phyloP scores from a whole-genome alignment of 257 asterid genomes.

The Solanum pennellii region DNA sequence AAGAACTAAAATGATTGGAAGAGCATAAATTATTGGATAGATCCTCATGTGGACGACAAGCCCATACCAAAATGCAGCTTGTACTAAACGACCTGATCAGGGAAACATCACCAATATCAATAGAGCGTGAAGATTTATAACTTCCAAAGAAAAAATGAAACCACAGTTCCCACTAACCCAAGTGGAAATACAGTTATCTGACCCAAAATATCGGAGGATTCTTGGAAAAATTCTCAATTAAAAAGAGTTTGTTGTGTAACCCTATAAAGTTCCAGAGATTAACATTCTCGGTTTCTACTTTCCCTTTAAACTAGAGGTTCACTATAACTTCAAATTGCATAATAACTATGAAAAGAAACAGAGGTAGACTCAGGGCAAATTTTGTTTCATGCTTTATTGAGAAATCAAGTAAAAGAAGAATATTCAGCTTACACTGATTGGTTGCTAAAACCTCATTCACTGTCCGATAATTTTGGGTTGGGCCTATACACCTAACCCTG shows the following conservation, averaged over 20 bases:
- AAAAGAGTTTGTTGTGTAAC: not conserved
- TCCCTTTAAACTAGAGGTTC: not conserved
- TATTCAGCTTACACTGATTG: not conserved
- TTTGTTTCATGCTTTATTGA: not conserved
- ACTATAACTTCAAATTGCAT: not conserved
- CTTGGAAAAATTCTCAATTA: not conserved
- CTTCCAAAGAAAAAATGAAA: not conserved
- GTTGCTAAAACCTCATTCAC: not conserved
- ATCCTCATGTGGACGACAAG: slow-evolving; percentile 87
- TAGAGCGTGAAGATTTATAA: not conserved
- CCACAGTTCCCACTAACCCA: not conserved
- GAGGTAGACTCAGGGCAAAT: not conserved
- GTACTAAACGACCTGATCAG: slow-evolving; percentile 38
- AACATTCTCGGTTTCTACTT: not conserved
- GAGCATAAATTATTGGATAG: slow-evolving; percentile 84
- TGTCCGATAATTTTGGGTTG: not conserved
- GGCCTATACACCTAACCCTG: not conserved
- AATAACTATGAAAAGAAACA: not conserved
- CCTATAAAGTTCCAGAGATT: not conserved
- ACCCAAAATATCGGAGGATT: not conserved
- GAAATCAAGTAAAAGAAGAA: not conserved
- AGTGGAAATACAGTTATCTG: not conserved
- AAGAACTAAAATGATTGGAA: slow-evolving; percentile 66
- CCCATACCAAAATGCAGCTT: slow-evolving; percentile 96
- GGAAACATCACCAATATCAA: not conserved